These are phyloP conservation scores for Aspergillus hiratsukae DNA, from an alignment of 2,329 filamentous ascomycete species.

Conservation along the genomic window DNA sequence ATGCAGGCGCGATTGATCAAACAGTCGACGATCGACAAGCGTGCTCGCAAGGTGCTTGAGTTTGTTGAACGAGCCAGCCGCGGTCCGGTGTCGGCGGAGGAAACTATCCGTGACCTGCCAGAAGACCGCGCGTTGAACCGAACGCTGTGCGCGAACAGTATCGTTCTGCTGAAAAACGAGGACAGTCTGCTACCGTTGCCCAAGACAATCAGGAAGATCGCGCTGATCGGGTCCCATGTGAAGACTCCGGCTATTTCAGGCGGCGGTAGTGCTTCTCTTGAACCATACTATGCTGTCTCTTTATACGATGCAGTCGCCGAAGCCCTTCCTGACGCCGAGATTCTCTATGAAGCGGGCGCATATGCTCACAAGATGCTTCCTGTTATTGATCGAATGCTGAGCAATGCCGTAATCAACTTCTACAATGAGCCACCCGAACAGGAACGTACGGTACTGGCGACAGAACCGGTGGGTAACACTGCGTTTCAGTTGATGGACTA, in stretches of 20 bases:
- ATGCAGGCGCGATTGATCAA: slow-evolving; percentile 26
- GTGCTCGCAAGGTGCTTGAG: slow-evolving; percentile 29
- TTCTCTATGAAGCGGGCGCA: slow-evolving; percentile 16
- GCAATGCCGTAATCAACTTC: slow-evolving; percentile 22
- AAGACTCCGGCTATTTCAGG: slow-evolving; percentile 32
- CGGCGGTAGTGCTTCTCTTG: slow-evolving; percentile 31
- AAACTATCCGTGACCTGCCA: slow-evolving; percentile 9
- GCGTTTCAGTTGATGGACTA: slow-evolving; percentile 34
- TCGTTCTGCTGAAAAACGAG: slow-evolving; percentile 20
- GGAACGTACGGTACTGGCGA: slow-evolving; percentile 15
- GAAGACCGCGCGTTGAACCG: slow-evolving; percentile 17
- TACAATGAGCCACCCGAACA: slow-evolving; percentile 17
- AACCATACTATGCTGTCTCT: slow-evolving; percentile 30
- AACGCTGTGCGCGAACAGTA: slow-evolving; percentile 10
- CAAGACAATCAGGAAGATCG: slow-evolving; percentile 10
- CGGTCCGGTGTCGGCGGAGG: slow-evolving; percentile 8
- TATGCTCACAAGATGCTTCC: slow-evolving; percentile 33
- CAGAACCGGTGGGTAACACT: slow-evolving; percentile 24
- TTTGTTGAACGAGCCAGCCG: slow-evolving; percentile 24
- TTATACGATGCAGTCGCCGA: slow-evolving; percentile 28
- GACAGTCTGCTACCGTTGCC: slow-evolving; percentile 16
- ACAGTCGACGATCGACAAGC: slow-evolving; percentile 21
- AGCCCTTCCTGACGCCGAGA: slow-evolving; percentile 6
- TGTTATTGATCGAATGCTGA: slow-evolving; percentile 23
- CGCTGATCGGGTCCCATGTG: slow-evolving; percentile 30